These are phyloP conservation scores for Pulveroboletus sp. DNA, from an alignment of 768 basidiomycete genomes.

Conservation along the genomic window DNA sequence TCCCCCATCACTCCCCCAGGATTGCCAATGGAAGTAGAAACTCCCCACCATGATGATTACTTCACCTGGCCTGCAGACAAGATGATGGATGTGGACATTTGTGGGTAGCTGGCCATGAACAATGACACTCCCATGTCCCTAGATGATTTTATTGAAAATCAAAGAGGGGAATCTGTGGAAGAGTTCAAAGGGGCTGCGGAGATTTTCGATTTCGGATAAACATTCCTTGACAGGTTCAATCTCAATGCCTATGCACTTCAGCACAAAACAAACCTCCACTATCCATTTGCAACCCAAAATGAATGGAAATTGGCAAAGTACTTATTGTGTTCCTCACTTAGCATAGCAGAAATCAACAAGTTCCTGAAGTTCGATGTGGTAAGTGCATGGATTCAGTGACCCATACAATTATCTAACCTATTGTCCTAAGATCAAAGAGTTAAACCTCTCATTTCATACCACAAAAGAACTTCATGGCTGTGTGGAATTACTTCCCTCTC, in stretches of 20 bases:
- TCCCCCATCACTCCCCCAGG: neutral
- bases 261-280: neutral
- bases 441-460: neutral
- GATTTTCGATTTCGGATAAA: neutral
- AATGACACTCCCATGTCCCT: no score
- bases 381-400: neutral
- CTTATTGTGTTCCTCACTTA: neutral
- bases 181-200: neutral
- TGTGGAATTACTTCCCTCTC: neutral
- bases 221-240: neutral
- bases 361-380: neutral
- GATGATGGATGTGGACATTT: no score
- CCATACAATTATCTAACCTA: neutral
- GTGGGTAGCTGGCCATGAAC: no score
- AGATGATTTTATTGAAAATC: no score
- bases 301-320: neutral
- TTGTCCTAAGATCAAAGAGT: no score
- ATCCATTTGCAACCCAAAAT: neutral
- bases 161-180: no score
- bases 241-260: neutral
- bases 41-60: no score
- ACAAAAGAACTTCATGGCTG: neutral
- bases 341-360: neutral
- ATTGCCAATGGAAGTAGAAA: no score
- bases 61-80: no score